Evolutionary conservation across 1,284 basidiomycete genomes (phyloP), one percentile per base, ranked within the genome.

Genomic region (Heterobasidion parviporum): DNA sequence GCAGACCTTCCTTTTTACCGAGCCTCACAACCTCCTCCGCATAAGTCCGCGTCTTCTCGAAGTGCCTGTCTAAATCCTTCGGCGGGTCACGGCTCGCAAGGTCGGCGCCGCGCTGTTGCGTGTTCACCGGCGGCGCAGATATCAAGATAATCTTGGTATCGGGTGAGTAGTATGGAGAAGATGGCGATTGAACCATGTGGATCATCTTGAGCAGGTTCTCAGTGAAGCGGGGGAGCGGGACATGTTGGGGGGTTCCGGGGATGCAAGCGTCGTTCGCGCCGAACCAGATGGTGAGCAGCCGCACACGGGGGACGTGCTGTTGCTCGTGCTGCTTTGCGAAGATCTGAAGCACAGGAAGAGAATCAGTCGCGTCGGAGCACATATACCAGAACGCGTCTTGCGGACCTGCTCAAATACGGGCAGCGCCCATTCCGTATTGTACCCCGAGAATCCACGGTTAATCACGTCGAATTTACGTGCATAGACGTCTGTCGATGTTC

Each of bases 181-280:
- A 66, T 0, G 85, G 77, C 1, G 77, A 78, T 50, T 75, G 79
- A 43, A 93, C 75, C 65, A 85, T 75, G 50, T 76, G 66, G 60
- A 93, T 72, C 61, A 95, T 77, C 43, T 74, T 69, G 52, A 68
- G 67, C 45, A 96, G 72, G 67, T 94, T 94, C 53, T 71, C 65
- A 50, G 74, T 78, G 77, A 85, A 96, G 43, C 75, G 74, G 18
- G 76, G 70, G 18, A 92, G 71, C 1, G 91, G 85, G 54, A 94
- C 81, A 66, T 90, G 82, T 61, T 87, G 85, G n/a, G 72, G 56
- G 55, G 72, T 82, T 15, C 78, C 81, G 48, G 72, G 70, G 36
- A 87, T 71, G 61, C 79, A 78, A 14, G 90, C 79, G 66, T 94
- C 93, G 69, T 95, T 95, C 9, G 91, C 90, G 52, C 92, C 93